These are phyloP conservation scores for Amborella trichopoda DNA, from an alignment of 164 flowering plant genomes.

Conservation along the genomic window DNA sequence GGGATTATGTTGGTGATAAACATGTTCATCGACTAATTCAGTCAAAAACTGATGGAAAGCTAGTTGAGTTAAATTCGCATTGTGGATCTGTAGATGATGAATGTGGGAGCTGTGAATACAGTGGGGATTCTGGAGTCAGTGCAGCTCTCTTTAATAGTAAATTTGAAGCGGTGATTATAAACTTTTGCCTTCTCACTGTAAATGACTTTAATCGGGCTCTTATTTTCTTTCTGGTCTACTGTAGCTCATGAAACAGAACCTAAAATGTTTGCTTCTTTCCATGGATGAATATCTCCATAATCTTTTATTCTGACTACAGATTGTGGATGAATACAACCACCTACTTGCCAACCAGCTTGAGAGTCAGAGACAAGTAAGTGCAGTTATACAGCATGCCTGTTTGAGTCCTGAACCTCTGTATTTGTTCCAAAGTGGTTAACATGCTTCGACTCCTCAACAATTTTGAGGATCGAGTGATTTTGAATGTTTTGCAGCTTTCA, in stretches of 20 bases:
- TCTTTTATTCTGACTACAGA: conserved; percentile 24
- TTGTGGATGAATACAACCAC: conserved; percentile 72
- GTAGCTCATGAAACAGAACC: no score
- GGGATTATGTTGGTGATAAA: conserved; percentile 97
- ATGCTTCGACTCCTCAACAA: not conserved
- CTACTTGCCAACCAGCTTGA: conserved; percentile 81
- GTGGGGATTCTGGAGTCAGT: conserved; percentile 61
- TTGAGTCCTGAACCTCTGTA: not conserved
- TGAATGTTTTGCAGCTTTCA: not conserved
- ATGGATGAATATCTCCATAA: not conserved
- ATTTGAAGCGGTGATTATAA: conserved; percentile 57
- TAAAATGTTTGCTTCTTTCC: not conserved
- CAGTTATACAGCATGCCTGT: conserved; percentile 10
- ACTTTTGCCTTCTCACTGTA: not conserved
- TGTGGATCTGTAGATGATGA: conserved; percentile 52
- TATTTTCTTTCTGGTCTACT: not conserved
- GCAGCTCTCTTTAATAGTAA: conserved; percentile 63
- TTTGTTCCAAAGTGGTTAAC: not conserved
- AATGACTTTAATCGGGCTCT: not conserved
- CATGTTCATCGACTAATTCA: conserved; percentile 90
- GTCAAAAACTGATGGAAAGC: conserved; percentile 72
- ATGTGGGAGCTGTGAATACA: conserved; percentile 44
- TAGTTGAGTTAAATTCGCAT: conserved; percentile 25
- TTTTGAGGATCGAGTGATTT: not conserved
- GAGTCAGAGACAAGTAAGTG: conserved; percentile 82